Evolutionary conservation across 805 yeast species (phyloP).

Genomic region (Lipomyces spencermartinsiae): DNA sequence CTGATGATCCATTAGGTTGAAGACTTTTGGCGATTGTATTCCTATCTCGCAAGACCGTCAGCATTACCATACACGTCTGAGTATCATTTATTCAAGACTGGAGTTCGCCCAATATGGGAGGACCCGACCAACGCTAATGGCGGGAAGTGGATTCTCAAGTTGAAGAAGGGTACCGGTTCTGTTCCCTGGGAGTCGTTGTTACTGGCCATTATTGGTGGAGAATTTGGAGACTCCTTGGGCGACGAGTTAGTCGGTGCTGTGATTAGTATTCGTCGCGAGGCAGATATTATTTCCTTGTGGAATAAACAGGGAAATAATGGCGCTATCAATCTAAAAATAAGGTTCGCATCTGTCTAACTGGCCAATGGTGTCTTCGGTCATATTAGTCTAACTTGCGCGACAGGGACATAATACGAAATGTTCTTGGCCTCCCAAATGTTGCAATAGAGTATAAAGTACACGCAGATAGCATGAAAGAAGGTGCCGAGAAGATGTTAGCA

Average conservation of each 20-base stretch:
- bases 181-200: conserved; percentile 53
- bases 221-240: conserved; percentile 52
- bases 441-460: conserved; percentile 45
- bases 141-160: conserved; percentile 89
- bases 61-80: conserved; percentile 93
- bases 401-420: conserved; percentile 36
- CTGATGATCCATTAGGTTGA: conserved; percentile 59
- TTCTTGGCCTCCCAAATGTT: conserved; percentile 34
- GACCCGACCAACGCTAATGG: conserved; percentile 84
- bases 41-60: conserved; percentile 86
- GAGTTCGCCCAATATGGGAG: conserved; percentile 98
- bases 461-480: conserved; percentile 43
- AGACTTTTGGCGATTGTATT: conserved; percentile 97
- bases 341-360: conserved; percentile 11
- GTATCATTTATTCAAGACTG: conserved; percentile 92
- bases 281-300: conserved; percentile 66
- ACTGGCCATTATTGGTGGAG: conserved; percentile 54
- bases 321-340: conserved; percentile 38
- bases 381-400: background rate
- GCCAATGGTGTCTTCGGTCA: background rate
- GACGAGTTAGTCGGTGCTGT: conserved; percentile 62
- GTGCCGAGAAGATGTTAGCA: conserved; percentile 30
- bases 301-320: conserved; percentile 52
- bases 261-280: conserved; percentile 61
- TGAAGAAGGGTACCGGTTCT: conserved; percentile 57